Conservation (phyloP, 2,329 filamentous ascomycete species). For the Colletotrichum scovillei region DNA sequence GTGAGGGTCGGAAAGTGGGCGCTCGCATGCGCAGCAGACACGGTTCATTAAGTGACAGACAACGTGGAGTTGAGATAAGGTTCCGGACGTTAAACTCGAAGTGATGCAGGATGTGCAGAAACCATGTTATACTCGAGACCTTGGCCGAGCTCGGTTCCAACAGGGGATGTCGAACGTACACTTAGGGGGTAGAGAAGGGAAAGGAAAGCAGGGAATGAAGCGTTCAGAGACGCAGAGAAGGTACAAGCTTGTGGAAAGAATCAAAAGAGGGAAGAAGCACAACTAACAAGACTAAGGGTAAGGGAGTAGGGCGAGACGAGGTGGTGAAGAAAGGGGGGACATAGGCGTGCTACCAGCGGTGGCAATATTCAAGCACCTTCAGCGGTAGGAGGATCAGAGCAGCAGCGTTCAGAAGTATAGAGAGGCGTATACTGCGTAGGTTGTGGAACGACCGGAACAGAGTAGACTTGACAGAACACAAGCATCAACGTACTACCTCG, state of each 20-base stretch:
- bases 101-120: not conserved
- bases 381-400: not conserved
- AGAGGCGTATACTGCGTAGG: not conserved
- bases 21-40: slow-evolving; percentile 25
- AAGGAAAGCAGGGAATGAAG: not conserved
- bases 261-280: not conserved
- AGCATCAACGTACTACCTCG: not conserved
- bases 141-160: not conserved
- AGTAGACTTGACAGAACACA: not conserved
- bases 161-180: not conserved
- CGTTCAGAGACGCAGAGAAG: not conserved
- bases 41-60: slow-evolving; percentile 18
- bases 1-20: not conserved
- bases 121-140: slow-evolving; percentile 15
- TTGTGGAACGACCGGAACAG: not conserved
- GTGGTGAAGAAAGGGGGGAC: slow-evolving; percentile 1
- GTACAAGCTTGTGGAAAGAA: not conserved
- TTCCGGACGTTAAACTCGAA: slow-evolving; percentile 11
- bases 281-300: not conserved
- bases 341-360: slow-evolving; percentile 18
- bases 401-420: not conserved
- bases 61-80: not conserved
- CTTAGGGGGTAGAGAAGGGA: not conserved
- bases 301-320: not conserved
- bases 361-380: slow-evolving; percentile 22